Evolutionary conservation across 2,329 filamentous ascomycete species (phyloP).

Genomic region (Ceratocystis huliohia): DNA sequence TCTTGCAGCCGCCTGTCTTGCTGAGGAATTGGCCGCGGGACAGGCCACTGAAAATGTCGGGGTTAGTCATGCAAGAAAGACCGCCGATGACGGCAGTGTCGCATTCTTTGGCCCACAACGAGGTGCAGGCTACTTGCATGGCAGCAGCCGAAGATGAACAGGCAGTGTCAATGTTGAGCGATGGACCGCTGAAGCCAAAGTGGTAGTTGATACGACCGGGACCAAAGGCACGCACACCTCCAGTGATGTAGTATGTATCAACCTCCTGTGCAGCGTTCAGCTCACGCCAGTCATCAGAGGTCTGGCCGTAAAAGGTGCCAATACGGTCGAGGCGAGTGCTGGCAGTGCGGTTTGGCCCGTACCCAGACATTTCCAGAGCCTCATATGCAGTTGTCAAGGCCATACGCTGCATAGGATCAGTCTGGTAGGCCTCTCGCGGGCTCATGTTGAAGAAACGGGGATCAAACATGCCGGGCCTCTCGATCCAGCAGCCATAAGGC

Average conservation of each 20-base stretch:
- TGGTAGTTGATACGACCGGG: slow-evolving; percentile 61
- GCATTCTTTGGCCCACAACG: slow-evolving; percentile 62
- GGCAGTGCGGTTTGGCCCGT: slow-evolving; percentile 53
- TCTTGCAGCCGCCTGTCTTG: slow-evolving; percentile 63
- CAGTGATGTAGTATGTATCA: slow-evolving; percentile 43
- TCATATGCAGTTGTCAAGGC: slow-evolving; percentile 66
- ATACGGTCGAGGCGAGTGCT: slow-evolving; percentile 48
- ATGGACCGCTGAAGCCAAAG: slow-evolving; percentile 64
- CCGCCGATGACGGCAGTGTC: slow-evolving; percentile 73
- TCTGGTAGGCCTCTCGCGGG: slow-evolving; percentile 60
- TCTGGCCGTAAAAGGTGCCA: slow-evolving; percentile 64
- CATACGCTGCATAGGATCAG: slow-evolving; percentile 63
- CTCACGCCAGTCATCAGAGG: slow-evolving; percentile 68
- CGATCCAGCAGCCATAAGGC: slow-evolving; percentile 56
- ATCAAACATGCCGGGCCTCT: slow-evolving; percentile 62
- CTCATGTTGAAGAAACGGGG: slow-evolving; percentile 75
- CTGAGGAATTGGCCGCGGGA: slow-evolving; percentile 68
- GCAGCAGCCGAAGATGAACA: slow-evolving; percentile 64
- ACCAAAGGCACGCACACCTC: slow-evolving; percentile 38
- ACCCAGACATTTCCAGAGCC: slow-evolving; percentile 63
- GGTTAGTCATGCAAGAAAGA: slow-evolving; percentile 65
- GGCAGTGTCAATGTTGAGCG: slow-evolving; percentile 60
- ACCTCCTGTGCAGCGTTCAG: slow-evolving; percentile 58
- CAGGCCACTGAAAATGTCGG: slow-evolving; percentile 65
- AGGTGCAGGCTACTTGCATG: slow-evolving; percentile 56